Conservation (phyloP, 768 basidiomycete genomes). For the Lactarius indigo region DNA sequence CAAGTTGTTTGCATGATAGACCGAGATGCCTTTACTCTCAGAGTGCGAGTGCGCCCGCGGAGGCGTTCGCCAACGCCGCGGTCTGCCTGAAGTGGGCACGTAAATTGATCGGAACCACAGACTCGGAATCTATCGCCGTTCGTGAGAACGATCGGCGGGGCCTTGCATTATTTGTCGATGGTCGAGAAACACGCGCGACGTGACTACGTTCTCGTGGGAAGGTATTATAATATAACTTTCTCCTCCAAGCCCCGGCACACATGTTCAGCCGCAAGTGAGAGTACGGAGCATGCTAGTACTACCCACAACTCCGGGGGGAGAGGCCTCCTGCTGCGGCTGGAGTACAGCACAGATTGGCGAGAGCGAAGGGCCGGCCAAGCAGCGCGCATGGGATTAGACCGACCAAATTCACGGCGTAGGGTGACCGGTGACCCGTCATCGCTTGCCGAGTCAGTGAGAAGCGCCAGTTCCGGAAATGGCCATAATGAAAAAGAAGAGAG, state of each 20-base stretch:
- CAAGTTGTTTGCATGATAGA: slow-evolving; percentile 19
- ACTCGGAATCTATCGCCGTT: slow-evolving; percentile 4
- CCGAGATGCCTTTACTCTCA: not conserved
- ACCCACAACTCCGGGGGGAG: not conserved
- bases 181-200: slow-evolving; percentile 2
- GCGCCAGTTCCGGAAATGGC: slow-evolving; percentile 12
- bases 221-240: not conserved
- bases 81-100: slow-evolving; percentile 3
- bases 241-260: not conserved
- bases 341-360: not conserved
- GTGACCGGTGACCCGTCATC: slow-evolving; percentile 1
- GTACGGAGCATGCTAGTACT: no score
- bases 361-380: not conserved
- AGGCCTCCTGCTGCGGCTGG: not conserved
- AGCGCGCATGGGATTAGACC: not conserved
- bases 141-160: slow-evolving; percentile 23
- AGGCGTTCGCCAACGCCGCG: slow-evolving; percentile 8
- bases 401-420: not conserved
- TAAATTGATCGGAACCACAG: slow-evolving; percentile 22
- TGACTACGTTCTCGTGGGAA: slow-evolving; percentile 7
- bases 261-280: not conserved
- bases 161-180: slow-evolving; percentile 6
- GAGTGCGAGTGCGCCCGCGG: slow-evolving; percentile 1
- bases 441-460: slow-evolving; percentile 13
- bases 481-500: slow-evolving; percentile 18